phyloP scores from a whole-genome alignment of 345 rosid genomes.

The Trapa incisa region DNA sequence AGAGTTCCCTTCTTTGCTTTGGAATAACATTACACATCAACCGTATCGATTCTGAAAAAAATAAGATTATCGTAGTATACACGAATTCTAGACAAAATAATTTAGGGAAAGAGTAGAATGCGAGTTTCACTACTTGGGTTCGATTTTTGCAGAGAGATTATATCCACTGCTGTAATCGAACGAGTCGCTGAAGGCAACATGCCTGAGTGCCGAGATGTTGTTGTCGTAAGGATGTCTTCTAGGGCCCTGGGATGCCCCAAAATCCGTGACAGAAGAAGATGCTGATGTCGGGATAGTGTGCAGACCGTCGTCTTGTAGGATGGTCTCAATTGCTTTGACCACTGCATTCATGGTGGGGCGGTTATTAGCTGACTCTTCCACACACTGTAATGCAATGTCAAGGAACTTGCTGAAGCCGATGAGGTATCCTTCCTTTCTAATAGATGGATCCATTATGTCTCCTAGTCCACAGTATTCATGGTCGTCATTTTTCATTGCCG shows the following conservation, averaged over 20 bases:
- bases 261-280: slow-evolving; percentile 70
- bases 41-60: background rate
- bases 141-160: slow-evolving; percentile 42
- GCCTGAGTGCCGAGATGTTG: slow-evolving; percentile 31
- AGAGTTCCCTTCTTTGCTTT: no score
- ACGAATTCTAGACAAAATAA: background rate
- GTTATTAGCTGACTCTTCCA: slow-evolving; percentile 68
- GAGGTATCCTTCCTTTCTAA: slow-evolving; percentile 33
- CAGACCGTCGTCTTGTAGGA: slow-evolving; percentile 58
- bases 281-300: slow-evolving; percentile 68
- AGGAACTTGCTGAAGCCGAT: slow-evolving; percentile 46
- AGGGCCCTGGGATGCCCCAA: slow-evolving; percentile 38
- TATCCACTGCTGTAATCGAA: slow-evolving; percentile 79
- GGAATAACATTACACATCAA: background rate
- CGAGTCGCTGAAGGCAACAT: slow-evolving; percentile 20
- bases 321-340: slow-evolving; percentile 65
- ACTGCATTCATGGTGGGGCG: slow-evolving; percentile 85
- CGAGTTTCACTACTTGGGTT: slow-evolving; percentile 34
- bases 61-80: background rate
- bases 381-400: slow-evolving; percentile 72
- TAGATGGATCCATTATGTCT: slow-evolving; percentile 58
- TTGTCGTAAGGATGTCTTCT: slow-evolving; percentile 44
- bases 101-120: background rate
- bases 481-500: slow-evolving; percentile 36
- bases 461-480: slow-evolving; percentile 51